phyloP scores from a whole-genome alignment of 352 stramenopile species.

The Globisporangium radiosum region DNA sequence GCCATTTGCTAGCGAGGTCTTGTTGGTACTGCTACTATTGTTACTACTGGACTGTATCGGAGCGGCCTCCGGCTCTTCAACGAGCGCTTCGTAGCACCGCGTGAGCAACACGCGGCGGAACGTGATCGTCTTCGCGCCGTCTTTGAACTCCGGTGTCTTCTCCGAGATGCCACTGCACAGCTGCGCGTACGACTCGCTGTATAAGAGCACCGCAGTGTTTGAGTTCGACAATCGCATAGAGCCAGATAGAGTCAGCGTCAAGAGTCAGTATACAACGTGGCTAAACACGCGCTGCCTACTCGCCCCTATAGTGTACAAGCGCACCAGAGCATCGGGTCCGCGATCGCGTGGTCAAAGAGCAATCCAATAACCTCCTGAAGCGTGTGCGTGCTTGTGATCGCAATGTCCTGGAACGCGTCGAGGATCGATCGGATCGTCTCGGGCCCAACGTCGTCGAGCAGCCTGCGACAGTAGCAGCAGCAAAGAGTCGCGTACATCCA shows the following conservation, averaged over 20 bases:
- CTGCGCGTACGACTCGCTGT: constrained; percentile 54
- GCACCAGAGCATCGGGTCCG: constrained; percentile 47
- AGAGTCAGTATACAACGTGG: not conserved
- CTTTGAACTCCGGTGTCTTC: constrained; percentile 70
- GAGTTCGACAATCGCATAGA: too few species aligned
- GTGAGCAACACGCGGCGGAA: constrained; percentile 74
- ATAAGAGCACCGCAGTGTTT: not conserved
- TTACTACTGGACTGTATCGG: constrained; percentile 1
- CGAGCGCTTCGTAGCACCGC: constrained; percentile 74
- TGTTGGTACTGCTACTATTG: not conserved
- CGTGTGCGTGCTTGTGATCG: constrained; percentile 64
- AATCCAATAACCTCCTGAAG: constrained; percentile 60
- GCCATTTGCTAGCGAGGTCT: too few species aligned
- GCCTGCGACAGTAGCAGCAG: constrained; percentile 15
- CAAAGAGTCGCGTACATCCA: not conserved
- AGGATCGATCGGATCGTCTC: constrained; percentile 37
- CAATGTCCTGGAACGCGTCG: constrained; percentile 47
- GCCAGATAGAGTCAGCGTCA: not conserved
- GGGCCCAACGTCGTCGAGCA: constrained; percentile 49
- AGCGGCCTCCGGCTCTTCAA: constrained; percentile 50
- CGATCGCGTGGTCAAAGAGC: constrained; percentile 72
- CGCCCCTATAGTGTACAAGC: not conserved
- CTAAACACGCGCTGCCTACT: too few species aligned
- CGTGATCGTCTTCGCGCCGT: constrained; percentile 80
- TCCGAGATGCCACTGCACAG: constrained; percentile 59